These are phyloP conservation scores for Stephania cephalantha DNA, from an alignment of 164 flowering plant species.

Conservation along the genomic window DNA sequence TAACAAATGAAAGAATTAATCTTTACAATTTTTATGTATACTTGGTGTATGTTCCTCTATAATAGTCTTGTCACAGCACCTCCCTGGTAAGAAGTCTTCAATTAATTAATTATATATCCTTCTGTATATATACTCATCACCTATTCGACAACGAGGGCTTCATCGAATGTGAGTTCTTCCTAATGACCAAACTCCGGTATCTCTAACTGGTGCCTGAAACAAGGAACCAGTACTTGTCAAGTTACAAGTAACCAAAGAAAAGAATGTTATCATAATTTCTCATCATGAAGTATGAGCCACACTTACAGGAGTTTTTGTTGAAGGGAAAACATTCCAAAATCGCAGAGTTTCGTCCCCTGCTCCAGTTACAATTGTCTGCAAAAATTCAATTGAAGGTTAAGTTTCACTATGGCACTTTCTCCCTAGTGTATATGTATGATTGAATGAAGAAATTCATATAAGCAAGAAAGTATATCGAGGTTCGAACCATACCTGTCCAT, in stretches of 20 bases:
- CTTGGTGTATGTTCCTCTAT: no score
- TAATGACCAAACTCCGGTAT: constrained; percentile 83
- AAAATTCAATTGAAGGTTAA: not conserved
- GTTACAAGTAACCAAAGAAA: not conserved
- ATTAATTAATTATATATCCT: no score
- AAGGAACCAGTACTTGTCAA: constrained; percentile 1
- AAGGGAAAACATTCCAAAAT: constrained; percentile 96
- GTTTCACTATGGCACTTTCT: not conserved
- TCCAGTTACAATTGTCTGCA: constrained; percentile 97
- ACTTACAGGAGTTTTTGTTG: constrained; percentile 67
- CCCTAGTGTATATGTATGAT: not conserved
- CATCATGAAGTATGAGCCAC: not conserved
- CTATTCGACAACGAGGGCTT: constrained; percentile 4
- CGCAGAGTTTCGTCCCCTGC: constrained; percentile 98
- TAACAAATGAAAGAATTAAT: no score
- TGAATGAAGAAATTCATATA: not conserved
- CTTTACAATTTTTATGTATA: not conserved
- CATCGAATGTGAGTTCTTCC: constrained; percentile 87
- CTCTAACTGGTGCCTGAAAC: constrained; percentile 71
- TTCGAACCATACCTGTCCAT: constrained; percentile 78
- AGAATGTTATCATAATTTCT: not conserved
- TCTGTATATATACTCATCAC: not conserved
- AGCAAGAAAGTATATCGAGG: not conserved
- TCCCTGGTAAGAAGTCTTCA: not conserved
- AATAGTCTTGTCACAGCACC: not conserved